Evolutionary conservation across 768 basidiomycete genomes (phyloP).

Genomic region (Gymnopilus junonius): DNA sequence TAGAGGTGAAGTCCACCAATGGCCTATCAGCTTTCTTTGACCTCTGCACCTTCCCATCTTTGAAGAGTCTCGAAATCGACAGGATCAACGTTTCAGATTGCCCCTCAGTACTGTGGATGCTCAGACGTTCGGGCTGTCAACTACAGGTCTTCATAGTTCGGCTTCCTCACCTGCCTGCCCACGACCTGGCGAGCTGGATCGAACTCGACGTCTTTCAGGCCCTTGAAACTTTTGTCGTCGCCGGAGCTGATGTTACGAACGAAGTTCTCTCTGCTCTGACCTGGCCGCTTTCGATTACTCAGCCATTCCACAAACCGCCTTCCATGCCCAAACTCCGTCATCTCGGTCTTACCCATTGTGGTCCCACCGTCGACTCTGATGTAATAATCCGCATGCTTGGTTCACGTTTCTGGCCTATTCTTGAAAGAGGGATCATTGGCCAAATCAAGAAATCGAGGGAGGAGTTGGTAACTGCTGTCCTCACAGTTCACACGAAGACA

Average conservation of each 20-base stretch:
- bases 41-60: not conserved
- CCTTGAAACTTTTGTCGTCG: slow-evolving; percentile 7
- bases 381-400: slow-evolving; percentile 19
- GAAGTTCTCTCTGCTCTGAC: slow-evolving; percentile 9
- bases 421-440: not conserved
- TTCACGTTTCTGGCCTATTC: slow-evolving; percentile 19
- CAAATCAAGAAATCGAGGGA: not conserved
- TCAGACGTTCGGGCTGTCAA: not conserved
- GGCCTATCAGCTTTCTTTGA: not conserved
- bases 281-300: not conserved
- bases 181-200: slow-evolving; percentile 6
- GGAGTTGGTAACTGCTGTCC: slow-evolving; percentile 4
- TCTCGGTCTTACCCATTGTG: slow-evolving; percentile 9
- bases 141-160: not conserved
- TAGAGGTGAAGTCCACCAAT: not conserved
- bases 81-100: not conserved
- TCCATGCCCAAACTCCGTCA: slow-evolving; percentile 13
- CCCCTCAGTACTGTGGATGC: not conserved
- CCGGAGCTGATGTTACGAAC: slow-evolving; percentile 9
- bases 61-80: slow-evolving; percentile 2
- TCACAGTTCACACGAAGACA: slow-evolving; percentile 8
- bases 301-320: not conserved
- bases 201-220: not conserved
- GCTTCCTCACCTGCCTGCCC: not conserved
- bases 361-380: slow-evolving; percentile 6